Percentiles rank a stretch among this genome's conserved stretches.
phyloP scores from a whole-genome alignment of 495 filamentous ascomycete species.

The Aspergillus diversus region DNA sequence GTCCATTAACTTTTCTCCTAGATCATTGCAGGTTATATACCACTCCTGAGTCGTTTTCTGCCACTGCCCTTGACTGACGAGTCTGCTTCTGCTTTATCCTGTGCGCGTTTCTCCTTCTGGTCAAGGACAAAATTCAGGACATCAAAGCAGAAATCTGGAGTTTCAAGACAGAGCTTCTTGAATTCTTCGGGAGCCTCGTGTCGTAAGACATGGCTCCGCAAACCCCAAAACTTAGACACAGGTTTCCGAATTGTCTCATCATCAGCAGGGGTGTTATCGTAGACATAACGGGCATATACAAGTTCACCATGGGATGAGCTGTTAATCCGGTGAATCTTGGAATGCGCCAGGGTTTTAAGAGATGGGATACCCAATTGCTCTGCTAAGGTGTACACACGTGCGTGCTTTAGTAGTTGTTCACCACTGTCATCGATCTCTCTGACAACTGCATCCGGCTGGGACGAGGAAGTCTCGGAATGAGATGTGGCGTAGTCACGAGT shows the following conservation, averaged over 20 bases:
- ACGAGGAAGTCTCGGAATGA: constrained; percentile 51
- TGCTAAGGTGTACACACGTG: constrained; percentile 84
- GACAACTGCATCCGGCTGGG: constrained; percentile 58
- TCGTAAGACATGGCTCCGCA: constrained; percentile 75
- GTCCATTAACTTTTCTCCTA: neutral
- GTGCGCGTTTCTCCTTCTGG: constrained; percentile 59
- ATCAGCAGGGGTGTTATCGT: constrained; percentile 69
- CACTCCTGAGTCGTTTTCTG: constrained; percentile 38
- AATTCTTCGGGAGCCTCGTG: constrained; percentile 85
- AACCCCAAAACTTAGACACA: constrained; percentile 90
- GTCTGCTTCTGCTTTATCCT: constrained; percentile 33
- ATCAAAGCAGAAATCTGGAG: constrained; percentile 88
- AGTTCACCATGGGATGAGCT: constrained; percentile 86
- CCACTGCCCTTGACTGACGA: constrained; percentile 35
- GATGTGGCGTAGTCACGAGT: constrained; percentile 86
- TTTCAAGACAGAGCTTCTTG: constrained; percentile 79
- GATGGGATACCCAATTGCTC: constrained; percentile 73
- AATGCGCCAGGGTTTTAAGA: constrained; percentile 78
- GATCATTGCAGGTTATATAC: constrained; percentile 25
- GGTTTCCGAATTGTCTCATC: constrained; percentile 78
- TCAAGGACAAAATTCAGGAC: constrained; percentile 75
- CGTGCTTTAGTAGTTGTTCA: constrained; percentile 80
- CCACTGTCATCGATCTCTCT: constrained; percentile 70
- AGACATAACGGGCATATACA: constrained; percentile 87
- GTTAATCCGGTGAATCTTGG: constrained; percentile 87